These are phyloP conservation scores for Pseudomassariella vexata DNA, from an alignment of 2,329 filamentous ascomycete genomes.

Conservation along the genomic window DNA sequence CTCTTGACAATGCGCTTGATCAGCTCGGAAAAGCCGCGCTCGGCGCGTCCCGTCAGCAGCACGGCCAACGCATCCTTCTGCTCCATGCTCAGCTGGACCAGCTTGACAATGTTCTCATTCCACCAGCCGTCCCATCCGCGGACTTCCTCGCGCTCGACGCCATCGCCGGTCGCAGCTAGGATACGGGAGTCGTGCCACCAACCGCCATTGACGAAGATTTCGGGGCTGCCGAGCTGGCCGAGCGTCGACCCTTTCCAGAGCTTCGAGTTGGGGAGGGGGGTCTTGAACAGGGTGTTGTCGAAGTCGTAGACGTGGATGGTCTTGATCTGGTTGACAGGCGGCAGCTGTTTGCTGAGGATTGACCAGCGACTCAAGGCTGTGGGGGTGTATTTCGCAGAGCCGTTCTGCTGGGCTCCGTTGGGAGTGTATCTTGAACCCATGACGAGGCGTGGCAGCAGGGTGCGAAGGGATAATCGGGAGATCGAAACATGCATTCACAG, in stretches of 20 bases:
- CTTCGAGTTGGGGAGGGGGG: constrained; percentile 80
- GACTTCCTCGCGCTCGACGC: constrained; percentile 73
- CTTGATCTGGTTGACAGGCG: constrained; percentile 65
- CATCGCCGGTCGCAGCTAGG: constrained; percentile 78
- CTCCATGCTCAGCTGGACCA: constrained; percentile 74
- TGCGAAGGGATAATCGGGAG: constrained; percentile 3
- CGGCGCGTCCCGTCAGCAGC: constrained; percentile 79
- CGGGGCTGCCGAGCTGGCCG: constrained; percentile 68
- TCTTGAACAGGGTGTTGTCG: constrained; percentile 93
- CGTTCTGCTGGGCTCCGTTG: constrained; percentile 11
- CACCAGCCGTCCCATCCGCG: constrained; percentile 90
- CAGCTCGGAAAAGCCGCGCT: constrained; percentile 69
- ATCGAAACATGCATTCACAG: constrained; percentile 3
- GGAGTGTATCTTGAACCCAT: constrained; percentile 13
- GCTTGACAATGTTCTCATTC: constrained; percentile 83
- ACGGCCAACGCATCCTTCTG: constrained; percentile 83
- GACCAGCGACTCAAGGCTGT: constrained; percentile 83
- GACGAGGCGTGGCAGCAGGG: constrained; percentile 16
- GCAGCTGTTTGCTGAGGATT: constrained; percentile 65
- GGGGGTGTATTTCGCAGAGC: constrained; percentile 42
- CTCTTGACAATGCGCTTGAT: constrained; percentile 75
- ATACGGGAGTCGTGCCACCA: constrained; percentile 97
- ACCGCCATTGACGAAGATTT: constrained; percentile 74
- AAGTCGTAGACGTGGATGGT: constrained; percentile 94
- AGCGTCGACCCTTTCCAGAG: constrained; percentile 79